Percentiles rank a stretch among this genome's conserved stretches.
Evolutionary conservation across 805 yeast species (phyloP).

Genomic region (Torulaspora indica): DNA sequence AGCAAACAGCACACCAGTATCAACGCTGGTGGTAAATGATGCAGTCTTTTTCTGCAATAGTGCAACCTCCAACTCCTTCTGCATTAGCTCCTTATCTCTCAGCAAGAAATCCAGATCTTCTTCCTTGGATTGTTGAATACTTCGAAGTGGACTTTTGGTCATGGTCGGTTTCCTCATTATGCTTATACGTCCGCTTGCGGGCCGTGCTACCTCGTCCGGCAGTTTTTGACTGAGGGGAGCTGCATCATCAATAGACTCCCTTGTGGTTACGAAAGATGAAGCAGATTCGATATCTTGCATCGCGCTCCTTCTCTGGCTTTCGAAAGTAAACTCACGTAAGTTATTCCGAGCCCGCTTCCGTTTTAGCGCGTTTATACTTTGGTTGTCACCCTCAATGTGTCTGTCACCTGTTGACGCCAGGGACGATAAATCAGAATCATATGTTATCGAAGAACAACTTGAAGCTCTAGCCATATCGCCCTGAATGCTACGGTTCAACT

Average conservation of each 20-base stretch:
- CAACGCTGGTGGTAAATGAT: conserved; percentile 20
- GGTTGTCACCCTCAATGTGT: not conserved
- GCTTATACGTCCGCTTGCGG: conserved; percentile 36
- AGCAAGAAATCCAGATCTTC: conserved; percentile 18
- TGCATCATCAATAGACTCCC: conserved; percentile 19
- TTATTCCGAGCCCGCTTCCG: conserved; percentile 51
- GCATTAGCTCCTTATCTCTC: conserved; percentile 21
- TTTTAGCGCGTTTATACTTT: conserved; percentile 25
- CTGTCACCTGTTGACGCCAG: not conserved
- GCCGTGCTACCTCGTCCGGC: conserved; percentile 15
- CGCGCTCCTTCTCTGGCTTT: conserved; percentile 13
- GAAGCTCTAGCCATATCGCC: conserved; percentile 9
- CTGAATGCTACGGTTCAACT: conserved; percentile 1
- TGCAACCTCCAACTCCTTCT: conserved; percentile 20
- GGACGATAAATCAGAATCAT: conserved; percentile 47
- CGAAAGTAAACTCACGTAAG: conserved; percentile 44
- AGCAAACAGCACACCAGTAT: conserved; percentile 25
- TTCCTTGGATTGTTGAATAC: conserved; percentile 2
- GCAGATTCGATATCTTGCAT: conserved; percentile 6
- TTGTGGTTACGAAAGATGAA: conserved; percentile 16
- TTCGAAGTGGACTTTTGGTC: conserved; percentile 3
- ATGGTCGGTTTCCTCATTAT: conserved; percentile 18
- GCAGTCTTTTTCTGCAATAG: conserved; percentile 15
- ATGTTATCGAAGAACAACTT: conserved; percentile 50
- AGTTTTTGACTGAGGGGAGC: not conserved